These are phyloP conservation scores for Paraglomus brasilianum DNA, from an alignment of 192 early-diverging fungal species.

Conservation along the genomic window DNA sequence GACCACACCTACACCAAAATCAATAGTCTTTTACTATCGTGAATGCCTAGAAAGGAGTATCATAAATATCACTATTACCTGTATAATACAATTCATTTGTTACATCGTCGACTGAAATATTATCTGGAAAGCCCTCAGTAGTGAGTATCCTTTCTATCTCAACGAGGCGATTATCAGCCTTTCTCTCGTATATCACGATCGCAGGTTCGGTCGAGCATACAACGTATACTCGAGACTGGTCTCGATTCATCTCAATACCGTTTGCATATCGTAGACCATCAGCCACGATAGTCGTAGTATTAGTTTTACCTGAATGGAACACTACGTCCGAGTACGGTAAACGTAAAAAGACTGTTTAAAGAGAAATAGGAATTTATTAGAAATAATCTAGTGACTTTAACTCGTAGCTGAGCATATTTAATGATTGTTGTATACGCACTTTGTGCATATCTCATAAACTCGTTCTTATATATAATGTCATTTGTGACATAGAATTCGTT, in stretches of 20 bases:
- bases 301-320: constrained; percentile 14
- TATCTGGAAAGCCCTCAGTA: background rate
- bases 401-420: background rate
- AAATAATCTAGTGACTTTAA: background rate
- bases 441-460: constrained; percentile 42
- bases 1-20: background rate
- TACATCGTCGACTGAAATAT: constrained; percentile 17
- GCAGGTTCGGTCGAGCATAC: background rate
- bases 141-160: background rate
- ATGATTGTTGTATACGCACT: constrained; percentile 4
- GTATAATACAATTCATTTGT: constrained; percentile 24
- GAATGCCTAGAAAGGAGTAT: background rate
- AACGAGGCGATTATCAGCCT: background rate
- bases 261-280: background rate
- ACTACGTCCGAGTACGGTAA: background rate
- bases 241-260: constrained; percentile 18
- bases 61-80: background rate
- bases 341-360: background rate
- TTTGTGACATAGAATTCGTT: constrained; percentile 61
- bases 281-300: background rate
- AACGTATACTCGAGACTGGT: constrained; percentile 14
- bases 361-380: background rate
- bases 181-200: constrained; percentile 12
- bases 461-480: constrained; percentile 39
- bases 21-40: background rate